Conservation (phyloP, 1,139 yeast species). For the Kodamaea ohmeri region DNA sequence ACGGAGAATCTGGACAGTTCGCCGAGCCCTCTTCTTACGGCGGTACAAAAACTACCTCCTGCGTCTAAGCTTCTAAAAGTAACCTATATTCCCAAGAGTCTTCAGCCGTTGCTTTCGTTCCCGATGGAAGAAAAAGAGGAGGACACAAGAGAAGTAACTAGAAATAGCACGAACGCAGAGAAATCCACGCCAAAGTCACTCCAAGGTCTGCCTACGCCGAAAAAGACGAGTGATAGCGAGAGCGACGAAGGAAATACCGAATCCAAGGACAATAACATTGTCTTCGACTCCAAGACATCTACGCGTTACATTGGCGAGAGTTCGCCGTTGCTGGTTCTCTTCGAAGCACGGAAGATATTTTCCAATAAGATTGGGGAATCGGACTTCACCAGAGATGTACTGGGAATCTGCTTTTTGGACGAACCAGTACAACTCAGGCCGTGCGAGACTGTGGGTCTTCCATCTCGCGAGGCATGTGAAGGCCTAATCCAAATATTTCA, state of each 20-base stretch:
- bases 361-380: conserved; percentile 16
- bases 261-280: conserved; percentile 10
- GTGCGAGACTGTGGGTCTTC: conserved; percentile 15
- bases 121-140: conserved; percentile 17
- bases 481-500: conserved; percentile 17
- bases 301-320: conserved; percentile 29
- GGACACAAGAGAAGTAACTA: neutral
- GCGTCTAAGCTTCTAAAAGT: conserved; percentile 12
- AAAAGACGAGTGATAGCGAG: conserved; percentile 6
- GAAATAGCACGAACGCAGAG: neutral
- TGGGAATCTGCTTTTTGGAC: conserved; percentile 20
- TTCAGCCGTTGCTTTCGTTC: conserved; percentile 26
- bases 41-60: conserved; percentile 13
- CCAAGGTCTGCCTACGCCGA: conserved; percentile 1
- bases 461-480: conserved; percentile 16
- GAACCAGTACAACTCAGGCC: conserved; percentile 16
- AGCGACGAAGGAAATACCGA: conserved; percentile 7
- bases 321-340: conserved; percentile 25
- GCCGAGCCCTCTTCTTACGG: too few relatives aligned
- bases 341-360: conserved; percentile 26
- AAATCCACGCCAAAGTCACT: conserved; percentile 3
- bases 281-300: conserved; percentile 22
- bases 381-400: conserved; percentile 15
- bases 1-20: too few relatives aligned
- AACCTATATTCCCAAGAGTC: conserved; percentile 25